Percentiles rank a stretch among this genome's conserved stretches.
phyloP scores from a whole-genome alignment of 192 early-diverging fungal species.

The Gamsiella multidivaricata region DNA sequence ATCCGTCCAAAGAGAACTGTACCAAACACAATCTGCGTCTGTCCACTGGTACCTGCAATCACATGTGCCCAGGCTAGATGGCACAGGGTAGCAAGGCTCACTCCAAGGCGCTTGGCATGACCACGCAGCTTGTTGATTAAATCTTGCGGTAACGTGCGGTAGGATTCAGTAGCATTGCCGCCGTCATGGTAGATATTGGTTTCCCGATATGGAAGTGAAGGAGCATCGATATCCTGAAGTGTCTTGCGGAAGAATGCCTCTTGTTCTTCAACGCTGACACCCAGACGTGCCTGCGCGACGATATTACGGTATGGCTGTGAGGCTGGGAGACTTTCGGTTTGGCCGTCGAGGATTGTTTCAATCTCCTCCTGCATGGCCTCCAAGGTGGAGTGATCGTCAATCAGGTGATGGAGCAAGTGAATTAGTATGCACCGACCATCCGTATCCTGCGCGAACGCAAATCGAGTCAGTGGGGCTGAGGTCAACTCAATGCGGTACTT shows the following conservation, averaged over 20 bases:
- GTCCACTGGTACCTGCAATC: not conserved
- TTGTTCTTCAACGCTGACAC: not conserved
- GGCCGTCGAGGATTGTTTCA: not conserved
- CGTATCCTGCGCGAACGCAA: not conserved
- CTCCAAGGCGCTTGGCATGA: not conserved
- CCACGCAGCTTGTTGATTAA: not conserved
- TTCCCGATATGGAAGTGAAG: not conserved
- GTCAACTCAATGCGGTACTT: not conserved
- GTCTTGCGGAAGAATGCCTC: not conserved
- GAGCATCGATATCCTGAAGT: not conserved
- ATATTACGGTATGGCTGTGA: not conserved
- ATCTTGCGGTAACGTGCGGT: not conserved
- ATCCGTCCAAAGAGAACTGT: constrained; percentile 8
- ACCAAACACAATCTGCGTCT: not conserved
- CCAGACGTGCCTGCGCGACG: not conserved
- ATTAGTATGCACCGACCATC: not conserved
- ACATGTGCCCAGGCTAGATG: constrained; percentile 18
- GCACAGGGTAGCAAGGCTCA: not conserved
- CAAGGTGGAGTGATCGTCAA: not conserved
- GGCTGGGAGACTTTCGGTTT: not conserved
- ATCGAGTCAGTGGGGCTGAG: not conserved
- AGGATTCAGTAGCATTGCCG: not conserved
- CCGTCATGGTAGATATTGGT: not conserved
- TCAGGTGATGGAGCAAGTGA: not conserved
- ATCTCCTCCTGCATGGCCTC: not conserved